Conservation (phyloP, 805 yeast genomes). For the Ogataea pini region DNA sequence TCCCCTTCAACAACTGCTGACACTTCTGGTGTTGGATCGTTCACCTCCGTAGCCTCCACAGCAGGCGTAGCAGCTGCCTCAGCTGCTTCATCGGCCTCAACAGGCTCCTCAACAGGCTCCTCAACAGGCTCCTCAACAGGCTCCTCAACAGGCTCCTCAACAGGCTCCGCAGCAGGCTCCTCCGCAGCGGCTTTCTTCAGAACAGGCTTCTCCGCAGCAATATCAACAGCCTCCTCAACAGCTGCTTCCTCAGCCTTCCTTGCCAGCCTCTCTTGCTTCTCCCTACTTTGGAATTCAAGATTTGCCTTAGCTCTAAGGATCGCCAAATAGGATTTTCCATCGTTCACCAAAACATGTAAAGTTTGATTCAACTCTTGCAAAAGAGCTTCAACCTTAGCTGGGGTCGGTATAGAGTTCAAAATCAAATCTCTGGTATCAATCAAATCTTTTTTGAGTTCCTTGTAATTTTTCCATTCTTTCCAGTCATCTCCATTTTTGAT, state of each 20-base stretch:
- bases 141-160: constrained; percentile 33
- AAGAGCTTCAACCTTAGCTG: constrained; percentile 33
- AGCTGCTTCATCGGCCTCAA: neutral
- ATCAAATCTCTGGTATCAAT: constrained; percentile 57
- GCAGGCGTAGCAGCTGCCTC: neutral
- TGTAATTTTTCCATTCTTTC: constrained; percentile 62
- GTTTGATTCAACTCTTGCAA: constrained; percentile 45
- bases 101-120: neutral
- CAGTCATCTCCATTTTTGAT: constrained; percentile 47
- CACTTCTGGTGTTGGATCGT: neutral
- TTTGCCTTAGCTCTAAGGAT: constrained; percentile 60
- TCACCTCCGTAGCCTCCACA: neutral
- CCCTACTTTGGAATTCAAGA: constrained; percentile 56
- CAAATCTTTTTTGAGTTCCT: constrained; percentile 54
- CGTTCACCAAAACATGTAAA: constrained; percentile 52
- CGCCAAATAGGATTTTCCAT: constrained; percentile 61
- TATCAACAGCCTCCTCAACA: constrained; percentile 1
- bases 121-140: constrained; percentile 9
- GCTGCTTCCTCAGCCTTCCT: constrained; percentile 17
- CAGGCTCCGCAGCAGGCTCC: constrained; percentile 2
- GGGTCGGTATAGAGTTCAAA: constrained; percentile 36
- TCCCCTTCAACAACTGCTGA: constrained; percentile 6
- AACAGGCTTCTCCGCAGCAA: constrained; percentile 8
- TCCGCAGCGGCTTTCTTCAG: constrained; percentile 7
- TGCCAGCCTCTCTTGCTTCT: constrained; percentile 39